These are phyloP conservation scores for Fragaria vesca DNA, from an alignment of 306 rosid genomes.

Conservation along the genomic window DNA sequence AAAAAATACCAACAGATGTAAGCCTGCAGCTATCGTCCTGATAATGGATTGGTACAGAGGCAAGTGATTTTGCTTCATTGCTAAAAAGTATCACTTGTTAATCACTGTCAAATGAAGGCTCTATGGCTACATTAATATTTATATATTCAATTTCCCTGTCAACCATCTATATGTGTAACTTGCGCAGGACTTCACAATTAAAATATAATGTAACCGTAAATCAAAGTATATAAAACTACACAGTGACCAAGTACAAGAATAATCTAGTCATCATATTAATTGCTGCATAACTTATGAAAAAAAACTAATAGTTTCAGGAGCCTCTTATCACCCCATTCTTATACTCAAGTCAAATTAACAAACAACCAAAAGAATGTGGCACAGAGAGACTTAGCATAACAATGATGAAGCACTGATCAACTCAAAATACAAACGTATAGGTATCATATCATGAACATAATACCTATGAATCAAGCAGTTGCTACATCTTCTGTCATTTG, in stretches of 20 bases:
- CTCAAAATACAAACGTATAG: slow-evolving; percentile 15
- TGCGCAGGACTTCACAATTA: not conserved
- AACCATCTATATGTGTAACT: not conserved
- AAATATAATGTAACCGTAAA: not conserved
- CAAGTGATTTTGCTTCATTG: too few species aligned
- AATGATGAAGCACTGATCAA: slow-evolving; percentile 23
- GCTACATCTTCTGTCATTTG: slow-evolving; percentile 41
- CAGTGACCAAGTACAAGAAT: slow-evolving; percentile 33
- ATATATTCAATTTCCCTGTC: too few species aligned
- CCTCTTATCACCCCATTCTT: slow-evolving; percentile 23
- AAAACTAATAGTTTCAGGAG: slow-evolving; percentile 21
- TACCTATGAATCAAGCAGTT: slow-evolving; percentile 32
- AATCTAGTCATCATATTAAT: slow-evolving; percentile 22
- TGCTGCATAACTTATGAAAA: slow-evolving; percentile 22
- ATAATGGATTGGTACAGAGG: too few species aligned
- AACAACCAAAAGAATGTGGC: slow-evolving; percentile 4
- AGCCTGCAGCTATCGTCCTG: too few species aligned
- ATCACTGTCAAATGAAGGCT: too few species aligned
- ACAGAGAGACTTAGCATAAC: not conserved
- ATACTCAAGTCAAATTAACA: slow-evolving; percentile 5
- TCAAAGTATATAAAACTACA: not conserved
- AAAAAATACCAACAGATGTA: too few species aligned
- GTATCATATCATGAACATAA: slow-evolving; percentile 16
- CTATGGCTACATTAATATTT: too few species aligned
- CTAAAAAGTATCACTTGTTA: too few species aligned